Conservation (phyloP, 2,329 filamentous ascomycete species). For the Aureobasidium pullulans region DNA sequence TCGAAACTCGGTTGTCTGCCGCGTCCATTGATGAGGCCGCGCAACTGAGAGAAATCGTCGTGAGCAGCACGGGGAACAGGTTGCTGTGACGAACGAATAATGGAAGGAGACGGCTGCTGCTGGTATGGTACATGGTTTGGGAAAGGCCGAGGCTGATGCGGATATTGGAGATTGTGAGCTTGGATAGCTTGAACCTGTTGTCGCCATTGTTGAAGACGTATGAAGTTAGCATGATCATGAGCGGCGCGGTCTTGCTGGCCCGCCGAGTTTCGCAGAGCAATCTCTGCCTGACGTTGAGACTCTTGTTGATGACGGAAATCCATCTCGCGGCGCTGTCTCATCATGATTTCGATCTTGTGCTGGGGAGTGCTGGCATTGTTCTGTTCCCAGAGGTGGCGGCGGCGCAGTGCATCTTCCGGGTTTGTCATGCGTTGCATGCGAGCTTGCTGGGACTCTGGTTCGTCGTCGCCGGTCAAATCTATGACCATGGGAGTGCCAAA, state of each 20-base stretch:
- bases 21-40: background rate
- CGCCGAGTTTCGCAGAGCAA: background rate
- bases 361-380: background rate
- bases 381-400: constrained; percentile 3
- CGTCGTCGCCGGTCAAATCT: constrained; percentile 4
- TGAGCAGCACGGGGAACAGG: background rate
- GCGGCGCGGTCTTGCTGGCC: background rate
- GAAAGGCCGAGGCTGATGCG: background rate
- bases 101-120: background rate
- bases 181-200: background rate
- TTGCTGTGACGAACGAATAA: background rate
- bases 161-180: background rate
- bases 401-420: background rate
- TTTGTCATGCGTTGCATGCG: background rate
- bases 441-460: background rate
- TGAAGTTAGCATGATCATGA: background rate
- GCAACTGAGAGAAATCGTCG: background rate
- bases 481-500: background rate
- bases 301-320: background rate
- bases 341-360: background rate
- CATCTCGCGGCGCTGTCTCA: background rate
- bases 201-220: constrained; percentile 1
- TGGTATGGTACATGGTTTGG: background rate
- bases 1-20: constrained; percentile 12
- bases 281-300: background rate